phyloP scores from a whole-genome alignment of 176 grass and related monocot genomes.

The Elaeis guineensis region DNA sequence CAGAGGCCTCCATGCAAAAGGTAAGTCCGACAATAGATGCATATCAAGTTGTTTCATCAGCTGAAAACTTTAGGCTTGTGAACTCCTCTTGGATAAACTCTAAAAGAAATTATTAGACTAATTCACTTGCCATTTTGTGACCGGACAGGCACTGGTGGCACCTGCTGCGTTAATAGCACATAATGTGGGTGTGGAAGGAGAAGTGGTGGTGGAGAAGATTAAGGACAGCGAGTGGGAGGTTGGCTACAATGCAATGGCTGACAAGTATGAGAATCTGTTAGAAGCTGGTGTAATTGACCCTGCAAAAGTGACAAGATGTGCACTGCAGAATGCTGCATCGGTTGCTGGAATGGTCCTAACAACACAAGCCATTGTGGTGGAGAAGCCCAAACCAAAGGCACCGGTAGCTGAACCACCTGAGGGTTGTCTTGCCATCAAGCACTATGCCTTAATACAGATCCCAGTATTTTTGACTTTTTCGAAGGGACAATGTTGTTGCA shows the following conservation, averaged over 20 bases:
- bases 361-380: constrained; percentile 75
- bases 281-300: constrained; percentile 79
- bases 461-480: background rate
- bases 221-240: constrained; percentile 63
- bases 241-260: constrained; percentile 83
- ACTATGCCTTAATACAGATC: too few species aligned
- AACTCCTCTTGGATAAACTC: too few species aligned
- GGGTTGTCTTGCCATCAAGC: constrained; percentile 30
- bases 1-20: too few species aligned
- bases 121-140: background rate
- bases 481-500: constrained; percentile 15
- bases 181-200: constrained; percentile 83
- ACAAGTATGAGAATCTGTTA: constrained; percentile 74
- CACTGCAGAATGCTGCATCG: constrained; percentile 56
- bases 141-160: constrained; percentile 50
- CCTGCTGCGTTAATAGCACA: constrained; percentile 69
- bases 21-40: too few species aligned
- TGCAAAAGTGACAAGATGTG: constrained; percentile 67
- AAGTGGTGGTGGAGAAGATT: constrained; percentile 77
- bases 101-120: too few species aligned
- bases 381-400: constrained; percentile 67
- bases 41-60: too few species aligned
- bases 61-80: too few species aligned
- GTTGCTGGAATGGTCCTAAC: constrained; percentile 92
- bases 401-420: constrained; percentile 24